Evolutionary conservation across 2,329 filamentous ascomycete genomes (phyloP), one percentile per base, ranked within the genome.

Genomic region (Raffaelea ambrosiae): DNA sequence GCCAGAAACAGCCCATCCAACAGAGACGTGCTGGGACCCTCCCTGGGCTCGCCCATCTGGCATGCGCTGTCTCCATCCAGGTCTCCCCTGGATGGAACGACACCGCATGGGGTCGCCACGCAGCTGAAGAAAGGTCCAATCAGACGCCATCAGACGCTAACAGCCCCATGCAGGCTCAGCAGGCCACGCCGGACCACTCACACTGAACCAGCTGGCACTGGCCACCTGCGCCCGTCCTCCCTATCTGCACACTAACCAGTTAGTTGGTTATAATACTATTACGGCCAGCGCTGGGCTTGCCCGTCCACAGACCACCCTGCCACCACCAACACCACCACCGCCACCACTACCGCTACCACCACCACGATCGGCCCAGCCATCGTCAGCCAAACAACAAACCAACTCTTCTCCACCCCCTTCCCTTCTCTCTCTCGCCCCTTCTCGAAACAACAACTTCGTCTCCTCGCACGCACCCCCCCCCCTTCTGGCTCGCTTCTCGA

Each of bases 151-250:
- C n/a, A n/a, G n/a, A 44, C 47, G 47, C 51, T 48, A 50, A 49
- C 48, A 45, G 49, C 42, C 49, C 48, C 45, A 43, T 45, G 48
- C 44, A 48, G 47, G 23, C 42, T 45, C 47, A 36, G 47, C 26
- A 43, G 22, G 18, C 43, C 49, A 38, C 43, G 26, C 50, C 53
- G 50, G 46, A 47, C 55, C 54, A 55, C 48, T 51, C 50, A 53
- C 48, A 44, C 45, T 47, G 39, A 36, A 50, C 54, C 53, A 55
- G 51, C 51, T 54, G 53, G 46, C 54, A 53, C 26, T 42, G 39
- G 44, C 43, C 46, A 20, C 40, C 44, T 40, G 40, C 43, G 36
- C 26, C 26, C 7, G n/a, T n/a, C n/a, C 44, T 29, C 31, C 39
- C 43, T 40, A 47, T 48, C 50, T 47, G 48, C 48, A 46, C 26